Percentiles rank a stretch among this genome's conserved stretches.
Evolutionary conservation across 106 monocot species (phyloP).

Genomic region (Dendrobium catenatum): DNA sequence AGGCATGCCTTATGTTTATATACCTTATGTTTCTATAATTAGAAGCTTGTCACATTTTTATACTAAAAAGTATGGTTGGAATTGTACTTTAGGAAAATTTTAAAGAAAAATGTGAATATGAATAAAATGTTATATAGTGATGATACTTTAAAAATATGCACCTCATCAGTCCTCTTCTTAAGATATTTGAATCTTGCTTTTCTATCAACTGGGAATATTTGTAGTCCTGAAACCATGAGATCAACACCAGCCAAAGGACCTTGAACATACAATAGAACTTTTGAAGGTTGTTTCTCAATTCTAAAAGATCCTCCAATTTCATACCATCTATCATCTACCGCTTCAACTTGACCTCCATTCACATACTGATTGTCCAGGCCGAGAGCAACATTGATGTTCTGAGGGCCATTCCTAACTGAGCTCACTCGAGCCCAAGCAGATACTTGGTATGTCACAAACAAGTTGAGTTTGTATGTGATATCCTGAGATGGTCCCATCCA

Average conservation of each 20-base stretch:
- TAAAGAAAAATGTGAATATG: background rate
- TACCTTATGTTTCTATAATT: no score
- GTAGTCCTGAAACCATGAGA: slow-evolving; percentile 78
- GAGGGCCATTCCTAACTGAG: slow-evolving; percentile 35
- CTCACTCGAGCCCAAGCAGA: slow-evolving; percentile 80
- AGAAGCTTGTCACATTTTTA: no score
- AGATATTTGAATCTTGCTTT: slow-evolving; percentile 60
- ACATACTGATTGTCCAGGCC: slow-evolving; percentile 69
- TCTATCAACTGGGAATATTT: slow-evolving; percentile 79
- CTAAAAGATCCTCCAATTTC: slow-evolving; percentile 82
- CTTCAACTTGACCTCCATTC: slow-evolving; percentile 76
- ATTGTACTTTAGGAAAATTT: no score
- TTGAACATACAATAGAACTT: slow-evolving; percentile 64
- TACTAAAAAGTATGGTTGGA: no score
- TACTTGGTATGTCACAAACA: slow-evolving; percentile 64
- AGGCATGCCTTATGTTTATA: no score
- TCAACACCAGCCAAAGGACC: slow-evolving; percentile 72
- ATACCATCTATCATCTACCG: slow-evolving; percentile 65
- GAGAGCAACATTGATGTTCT: slow-evolving; percentile 69
- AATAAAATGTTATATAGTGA: background rate
- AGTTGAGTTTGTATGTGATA: slow-evolving; percentile 55
- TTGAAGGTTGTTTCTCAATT: slow-evolving; percentile 54
- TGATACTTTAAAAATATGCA: slow-evolving; percentile 4
- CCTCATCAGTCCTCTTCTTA: slow-evolving; percentile 66
- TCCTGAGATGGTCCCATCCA: slow-evolving; percentile 95